Conservation (phyloP, 2,329 filamentous ascomycete species). For the Cladophialophora immunda region DNA sequence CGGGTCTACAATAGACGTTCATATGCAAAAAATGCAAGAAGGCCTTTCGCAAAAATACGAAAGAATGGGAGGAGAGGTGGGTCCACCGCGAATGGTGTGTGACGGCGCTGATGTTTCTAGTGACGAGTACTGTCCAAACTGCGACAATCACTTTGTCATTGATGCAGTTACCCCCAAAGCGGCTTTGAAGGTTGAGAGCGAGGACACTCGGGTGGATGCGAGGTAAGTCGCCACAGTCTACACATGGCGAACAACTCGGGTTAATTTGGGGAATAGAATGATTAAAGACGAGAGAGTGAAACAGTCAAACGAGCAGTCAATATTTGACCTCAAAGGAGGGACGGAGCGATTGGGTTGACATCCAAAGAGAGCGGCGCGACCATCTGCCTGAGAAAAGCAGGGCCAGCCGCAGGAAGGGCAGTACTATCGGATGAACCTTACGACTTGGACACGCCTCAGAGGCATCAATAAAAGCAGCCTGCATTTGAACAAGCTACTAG, state of each 20-base stretch:
- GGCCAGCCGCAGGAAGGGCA: neutral
- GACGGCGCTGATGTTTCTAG: conserved; percentile 49
- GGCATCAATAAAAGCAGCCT: conserved; percentile 5
- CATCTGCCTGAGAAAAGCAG: neutral
- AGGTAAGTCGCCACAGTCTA: conserved; percentile 53
- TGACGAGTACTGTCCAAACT: conserved; percentile 98
- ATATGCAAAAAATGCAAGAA: conserved; percentile 99
- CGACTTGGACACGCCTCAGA: neutral
- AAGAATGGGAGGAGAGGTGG: conserved; percentile 85
- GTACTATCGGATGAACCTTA: neutral
- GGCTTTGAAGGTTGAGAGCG: conserved; percentile 85
- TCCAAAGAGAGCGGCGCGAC: neutral
- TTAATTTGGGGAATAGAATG: conserved; percentile 65
- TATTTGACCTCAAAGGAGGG: conserved; percentile 79
- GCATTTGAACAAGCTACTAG: neutral
- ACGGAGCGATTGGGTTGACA: conserved; percentile 76
- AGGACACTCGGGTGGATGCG: conserved; percentile 84
- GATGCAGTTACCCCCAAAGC: conserved; percentile 87
- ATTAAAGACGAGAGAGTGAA: conserved; percentile 86
- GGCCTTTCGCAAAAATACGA: conserved; percentile 92
- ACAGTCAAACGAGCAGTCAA: conserved; percentile 66
- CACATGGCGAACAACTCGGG: neutral
- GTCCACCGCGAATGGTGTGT: conserved; percentile 5
- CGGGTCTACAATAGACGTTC: conserved; percentile 63
- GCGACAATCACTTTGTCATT: conserved; percentile 97